Percentiles rank a stretch among this genome's conserved stretches.
phyloP scores from a whole-genome alignment of 2,329 filamentous ascomycete genomes.

The Botryotinia calthae region DNA sequence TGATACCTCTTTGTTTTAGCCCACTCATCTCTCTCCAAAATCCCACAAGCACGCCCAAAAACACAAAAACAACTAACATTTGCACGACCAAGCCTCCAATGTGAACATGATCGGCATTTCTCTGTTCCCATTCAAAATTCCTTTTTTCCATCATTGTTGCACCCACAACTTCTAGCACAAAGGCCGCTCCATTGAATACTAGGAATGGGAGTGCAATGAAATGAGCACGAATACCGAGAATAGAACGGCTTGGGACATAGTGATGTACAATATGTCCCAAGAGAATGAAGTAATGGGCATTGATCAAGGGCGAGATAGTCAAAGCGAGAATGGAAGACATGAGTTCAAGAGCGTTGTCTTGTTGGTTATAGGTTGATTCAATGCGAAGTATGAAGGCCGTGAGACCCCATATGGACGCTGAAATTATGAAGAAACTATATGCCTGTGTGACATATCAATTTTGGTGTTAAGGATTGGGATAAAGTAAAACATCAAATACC shows the following conservation, averaged over 20 bases:
- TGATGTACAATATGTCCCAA: conserved; percentile 38
- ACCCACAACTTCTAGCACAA: conserved; percentile 1
- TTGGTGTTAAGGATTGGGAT: too few relatives aligned
- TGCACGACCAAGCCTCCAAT: conserved; percentile 54
- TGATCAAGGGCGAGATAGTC: conserved; percentile 38
- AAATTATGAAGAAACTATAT: conserved; percentile 33
- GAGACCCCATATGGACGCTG: conserved; percentile 45
- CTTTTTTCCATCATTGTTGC: background rate
- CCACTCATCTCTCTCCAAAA: background rate
- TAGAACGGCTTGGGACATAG: conserved; percentile 36
- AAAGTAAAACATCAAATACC: background rate
- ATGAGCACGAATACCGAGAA: background rate
- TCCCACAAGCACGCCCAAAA: conserved; percentile 30
- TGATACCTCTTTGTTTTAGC: background rate
- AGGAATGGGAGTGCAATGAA: background rate
- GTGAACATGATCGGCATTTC: conserved; percentile 46
- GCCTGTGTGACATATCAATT: background rate
- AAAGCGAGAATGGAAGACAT: conserved; percentile 45
- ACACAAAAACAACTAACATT: conserved; percentile 48
- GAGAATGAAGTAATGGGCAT: conserved; percentile 39
- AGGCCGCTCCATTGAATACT: background rate
- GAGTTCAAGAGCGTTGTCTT: conserved; percentile 37
- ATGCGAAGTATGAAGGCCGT: conserved; percentile 43
- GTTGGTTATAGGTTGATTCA: conserved; percentile 42
- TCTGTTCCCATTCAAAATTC: background rate